These are phyloP conservation scores for Teunomyces aglyptinius DNA, from an alignment of 805 yeast genomes.

Conservation along the genomic window DNA sequence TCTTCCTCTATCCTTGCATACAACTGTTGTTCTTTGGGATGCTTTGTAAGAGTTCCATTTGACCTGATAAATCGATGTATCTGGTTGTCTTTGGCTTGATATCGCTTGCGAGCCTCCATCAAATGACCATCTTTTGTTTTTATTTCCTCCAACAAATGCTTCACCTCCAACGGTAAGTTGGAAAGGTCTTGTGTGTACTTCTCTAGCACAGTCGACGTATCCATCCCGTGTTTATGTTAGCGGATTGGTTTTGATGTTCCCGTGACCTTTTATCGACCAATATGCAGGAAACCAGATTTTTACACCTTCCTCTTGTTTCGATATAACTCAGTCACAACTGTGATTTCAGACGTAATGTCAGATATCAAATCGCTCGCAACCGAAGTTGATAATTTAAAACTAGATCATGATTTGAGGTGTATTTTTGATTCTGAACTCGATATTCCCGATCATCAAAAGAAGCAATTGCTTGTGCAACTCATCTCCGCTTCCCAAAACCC, in stretches of 20 bases:
- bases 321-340: no score
- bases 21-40: slow-evolving; percentile 74
- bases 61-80: slow-evolving; percentile 79
- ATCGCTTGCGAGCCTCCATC: slow-evolving; percentile 63
- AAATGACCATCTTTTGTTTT: slow-evolving; percentile 64
- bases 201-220: slow-evolving; percentile 71
- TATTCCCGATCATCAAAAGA: not conserved
- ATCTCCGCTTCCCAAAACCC: slow-evolving; percentile 5
- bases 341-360: not conserved
- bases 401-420: not conserved
- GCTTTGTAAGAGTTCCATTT: slow-evolving; percentile 75
- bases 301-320: not conserved
- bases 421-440: not conserved
- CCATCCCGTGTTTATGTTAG: slow-evolving; percentile 49
- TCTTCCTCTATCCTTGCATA: slow-evolving; percentile 68
- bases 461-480: slow-evolving; percentile 1
- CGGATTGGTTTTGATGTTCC: not conserved
- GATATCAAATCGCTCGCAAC: not conserved
- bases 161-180: slow-evolving; percentile 84
- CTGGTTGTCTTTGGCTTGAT: slow-evolving; percentile 70
- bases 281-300: not conserved
- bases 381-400: not conserved
- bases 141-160: slow-evolving; percentile 76
- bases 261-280: not conserved
- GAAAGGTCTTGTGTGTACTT: slow-evolving; percentile 61